Evolutionary conservation across 2,329 filamentous ascomycete species (phyloP).

Genomic region (Scortechinia acanthostroma): DNA sequence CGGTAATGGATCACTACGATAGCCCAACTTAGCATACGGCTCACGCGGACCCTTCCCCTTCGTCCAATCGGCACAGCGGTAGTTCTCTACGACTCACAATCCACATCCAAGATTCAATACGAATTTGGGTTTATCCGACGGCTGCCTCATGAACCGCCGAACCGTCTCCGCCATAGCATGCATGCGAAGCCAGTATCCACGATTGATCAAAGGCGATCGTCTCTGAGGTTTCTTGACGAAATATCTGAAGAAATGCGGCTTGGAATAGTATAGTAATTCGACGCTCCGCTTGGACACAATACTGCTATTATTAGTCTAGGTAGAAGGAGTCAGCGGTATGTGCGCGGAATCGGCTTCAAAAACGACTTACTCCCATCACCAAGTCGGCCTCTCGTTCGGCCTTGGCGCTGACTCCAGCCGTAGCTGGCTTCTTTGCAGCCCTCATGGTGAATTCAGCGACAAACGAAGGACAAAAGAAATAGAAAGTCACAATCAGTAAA

Average conservation of each 20-base stretch:
- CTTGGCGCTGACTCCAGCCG: not conserved
- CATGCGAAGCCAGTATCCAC: constrained; percentile 64
- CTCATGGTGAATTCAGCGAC: not conserved
- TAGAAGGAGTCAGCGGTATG: too few relatives aligned
- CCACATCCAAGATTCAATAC: constrained; percentile 56
- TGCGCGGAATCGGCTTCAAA: not conserved
- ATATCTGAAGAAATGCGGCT: constrained; percentile 50
- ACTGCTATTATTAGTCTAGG: constrained; percentile 54
- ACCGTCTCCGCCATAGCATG: constrained; percentile 52
- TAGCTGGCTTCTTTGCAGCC: not conserved
- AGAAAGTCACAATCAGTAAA: not conserved
- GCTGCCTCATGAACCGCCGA: constrained; percentile 34
- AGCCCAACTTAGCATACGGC: not conserved
- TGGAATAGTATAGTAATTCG: constrained; percentile 43
- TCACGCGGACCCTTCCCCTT: not conserved
- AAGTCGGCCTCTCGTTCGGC: not conserved
- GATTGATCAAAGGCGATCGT: constrained; percentile 54
- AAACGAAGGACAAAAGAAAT: not conserved
- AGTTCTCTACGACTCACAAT: constrained; percentile 42
- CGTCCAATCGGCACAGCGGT: not conserved
- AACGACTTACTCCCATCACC: not conserved
- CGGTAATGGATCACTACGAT: constrained; percentile 47
- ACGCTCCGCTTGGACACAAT: constrained; percentile 62
- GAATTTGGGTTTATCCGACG: constrained; percentile 38
- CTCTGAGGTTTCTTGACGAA: constrained; percentile 55